phyloP scores from a whole-genome alignment of 140 eudicot species.

The Oenanthe javanica region DNA sequence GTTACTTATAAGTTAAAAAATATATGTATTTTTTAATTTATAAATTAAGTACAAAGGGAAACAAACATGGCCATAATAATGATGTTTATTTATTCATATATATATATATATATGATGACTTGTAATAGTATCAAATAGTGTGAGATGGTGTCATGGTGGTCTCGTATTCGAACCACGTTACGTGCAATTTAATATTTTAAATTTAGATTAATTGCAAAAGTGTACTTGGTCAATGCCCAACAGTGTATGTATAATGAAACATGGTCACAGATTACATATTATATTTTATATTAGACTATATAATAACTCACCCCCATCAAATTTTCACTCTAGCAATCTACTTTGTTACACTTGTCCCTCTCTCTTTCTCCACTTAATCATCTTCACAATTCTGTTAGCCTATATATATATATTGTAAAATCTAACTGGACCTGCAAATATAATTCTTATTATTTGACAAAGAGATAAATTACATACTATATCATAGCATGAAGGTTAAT shows the following conservation, averaged over 20 bases:
- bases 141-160: no score
- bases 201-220: no score
- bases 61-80: no score
- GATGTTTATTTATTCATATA: no score
- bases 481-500: slow-evolving; percentile 5
- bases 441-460: background rate
- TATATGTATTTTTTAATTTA: no score
- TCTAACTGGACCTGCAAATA: background rate
- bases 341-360: background rate
- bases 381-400: background rate
- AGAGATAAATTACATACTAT: background rate
- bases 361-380: background rate
- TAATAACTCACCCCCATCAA: background rate
- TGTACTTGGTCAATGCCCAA: background rate
- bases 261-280: background rate
- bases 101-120: no score
- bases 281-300: background rate
- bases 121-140: no score
- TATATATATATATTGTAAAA: background rate
- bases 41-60: no score
- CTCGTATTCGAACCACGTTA: background rate
- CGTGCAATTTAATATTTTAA: background rate
- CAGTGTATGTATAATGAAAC: background rate
- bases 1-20: no score
- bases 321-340: background rate